Base-by-base conservation (phyloP, 345 rosid genomes). In the Dovyalis caffra region DNA sequence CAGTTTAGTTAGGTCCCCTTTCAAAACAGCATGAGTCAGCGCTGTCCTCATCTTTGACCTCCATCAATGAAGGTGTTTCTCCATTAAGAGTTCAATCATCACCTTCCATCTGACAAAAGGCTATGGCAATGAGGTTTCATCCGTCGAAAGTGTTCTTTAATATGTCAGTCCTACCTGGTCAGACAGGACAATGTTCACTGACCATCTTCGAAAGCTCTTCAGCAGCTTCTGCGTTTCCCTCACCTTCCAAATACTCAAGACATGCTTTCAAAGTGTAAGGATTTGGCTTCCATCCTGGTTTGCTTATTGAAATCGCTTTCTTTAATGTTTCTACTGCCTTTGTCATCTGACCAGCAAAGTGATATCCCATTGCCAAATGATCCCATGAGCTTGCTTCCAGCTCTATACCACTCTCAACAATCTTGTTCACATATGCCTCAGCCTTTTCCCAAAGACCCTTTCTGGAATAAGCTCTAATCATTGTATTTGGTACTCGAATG, bases 391-490 rank as follows among this genome's bases (percentile, higher is more conserved):
- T 37, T 6, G 85, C 66, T 49, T 83, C 80, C 37, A 74, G 84
- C 72, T 70, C 64, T 66, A 56, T 70, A 29, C 85, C 83, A 58
- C 71, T 81, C 76, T 76, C 77, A 4, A 71, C 38, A 38, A 86
- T 76, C 70, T 57, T 77, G 51, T 78, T 77, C 21, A 82, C 74
- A 68, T 25, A 79, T 23, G 72, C 82, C 75, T 85, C 91, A 8
- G 93, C 97, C 81, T 93, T 91, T 37, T 75, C 84, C 74, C 79
- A 61, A 66, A 81, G 78, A 51, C 89, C 91, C 57, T 82, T 87
- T 76, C 71, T 78, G 80, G 85, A 83, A 61, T 83, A 90, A 38
- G 85, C 88, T 2, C 77, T 76, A 43, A 92, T 82, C 67, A 90
- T 61, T 68, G 77, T 16, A 60, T 79, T 84, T 9, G 90, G 88